phyloP scores from a whole-genome alignment of 2,329 filamentous ascomycete genomes.

The Cladosporium phlei region DNA sequence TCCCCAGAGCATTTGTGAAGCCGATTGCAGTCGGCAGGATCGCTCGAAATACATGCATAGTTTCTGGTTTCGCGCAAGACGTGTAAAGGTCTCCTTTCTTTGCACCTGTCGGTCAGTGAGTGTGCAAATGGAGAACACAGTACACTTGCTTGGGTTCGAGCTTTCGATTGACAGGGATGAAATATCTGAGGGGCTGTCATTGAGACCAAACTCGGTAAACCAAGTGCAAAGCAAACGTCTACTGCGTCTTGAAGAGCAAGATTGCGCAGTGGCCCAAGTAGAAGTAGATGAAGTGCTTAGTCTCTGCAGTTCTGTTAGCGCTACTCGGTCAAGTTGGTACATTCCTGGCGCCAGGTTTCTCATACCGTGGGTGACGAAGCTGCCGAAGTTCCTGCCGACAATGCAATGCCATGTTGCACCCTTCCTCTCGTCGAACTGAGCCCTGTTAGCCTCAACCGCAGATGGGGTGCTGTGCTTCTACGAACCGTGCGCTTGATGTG shows the following conservation, averaged over 20 bases:
- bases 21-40: too few species aligned
- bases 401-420: constrained; percentile 99
- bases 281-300: constrained; percentile 99
- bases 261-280: constrained; percentile 98
- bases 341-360: neutral
- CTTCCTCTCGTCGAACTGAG: constrained; percentile 93
- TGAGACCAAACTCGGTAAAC: neutral
- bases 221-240: constrained; percentile 34
- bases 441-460: constrained; percentile 10
- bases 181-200: too few species aligned
- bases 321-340: neutral
- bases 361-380: constrained; percentile 95
- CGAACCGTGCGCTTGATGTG: constrained; percentile 87
- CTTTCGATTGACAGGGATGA: too few species aligned
- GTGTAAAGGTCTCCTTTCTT: too few species aligned
- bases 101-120: too few species aligned
- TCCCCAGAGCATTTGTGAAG: too few species aligned
- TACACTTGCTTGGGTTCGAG: too few species aligned
- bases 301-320: constrained; percentile 58
- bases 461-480: neutral
- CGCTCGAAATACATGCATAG: too few species aligned
- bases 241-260: constrained; percentile 98
- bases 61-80: too few species aligned
- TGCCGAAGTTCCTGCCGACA: constrained; percentile 96
- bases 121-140: too few species aligned